Evolutionary conservation across 2,329 filamentous ascomycete species (phyloP), one percentile per base, ranked within the genome.

Genomic region (Monascus ruber): DNA sequence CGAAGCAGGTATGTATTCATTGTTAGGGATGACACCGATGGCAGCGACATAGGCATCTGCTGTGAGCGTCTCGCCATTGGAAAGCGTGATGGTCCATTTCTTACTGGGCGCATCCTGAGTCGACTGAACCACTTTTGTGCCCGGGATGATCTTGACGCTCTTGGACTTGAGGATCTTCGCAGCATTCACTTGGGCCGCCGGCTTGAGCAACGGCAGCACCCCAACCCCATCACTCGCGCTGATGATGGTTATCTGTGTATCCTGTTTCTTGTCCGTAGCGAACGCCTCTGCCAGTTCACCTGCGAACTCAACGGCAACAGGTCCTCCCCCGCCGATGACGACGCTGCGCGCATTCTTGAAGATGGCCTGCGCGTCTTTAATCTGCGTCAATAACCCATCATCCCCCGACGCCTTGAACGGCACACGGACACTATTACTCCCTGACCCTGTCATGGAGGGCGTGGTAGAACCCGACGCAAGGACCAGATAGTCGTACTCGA

Each of bases 401-500:
- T 37, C 68, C 28, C 58, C 63, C 33, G 67, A 63, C 8, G 64
- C 53, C 24, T 69, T 70, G 37, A 71, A 65, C 10, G 62, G 62
- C 5, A 63, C 43, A 6, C 45, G 42, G 6, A 45, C 45, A 17
- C 17, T 17, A 17, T 17, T 17, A 4, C 54, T 52, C 59, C 39
- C 47, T 24, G 44, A 38, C 33, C 49, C 50, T 3, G 65, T 55
- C 0, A 66, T 59, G 25, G 66, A 60, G 6, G 62, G 54, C 1
- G 73, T 71, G 8, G 51, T 64, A 31, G 69, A 68, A 5, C 74
- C 74, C 1, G 73, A 74, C 6, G 73, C 72, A 42, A 77, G 69
- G 36, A 78, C 60, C 2, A 78, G 61, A n/a, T 71, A 68, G 46
- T 76, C 67, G 51, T 72, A 78, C 2, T 58, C 40, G 7, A 77